phyloP scores from a whole-genome alignment of 345 rosid species.

The Populus alba region DNA sequence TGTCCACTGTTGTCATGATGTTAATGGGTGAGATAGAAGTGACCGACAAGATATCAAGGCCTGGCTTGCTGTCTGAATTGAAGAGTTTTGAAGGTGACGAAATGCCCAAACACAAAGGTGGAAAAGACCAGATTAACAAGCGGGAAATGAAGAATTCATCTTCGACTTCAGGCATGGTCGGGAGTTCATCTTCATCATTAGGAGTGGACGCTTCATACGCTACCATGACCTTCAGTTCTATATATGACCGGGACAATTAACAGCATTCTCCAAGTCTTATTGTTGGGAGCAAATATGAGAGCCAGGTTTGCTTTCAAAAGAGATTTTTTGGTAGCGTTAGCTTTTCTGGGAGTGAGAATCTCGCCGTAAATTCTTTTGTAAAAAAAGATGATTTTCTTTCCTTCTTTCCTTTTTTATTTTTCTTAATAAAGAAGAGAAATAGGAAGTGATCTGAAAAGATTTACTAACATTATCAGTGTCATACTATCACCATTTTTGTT shows the following conservation, averaged over 20 bases:
- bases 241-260: slow-evolving; percentile 43
- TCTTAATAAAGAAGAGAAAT: too few relatives aligned
- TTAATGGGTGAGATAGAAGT: slow-evolving; percentile 42
- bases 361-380: background rate
- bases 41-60: slow-evolving; percentile 36
- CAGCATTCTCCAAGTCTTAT: background rate
- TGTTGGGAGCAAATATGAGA: background rate
- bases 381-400: too few relatives aligned
- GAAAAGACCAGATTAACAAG: slow-evolving; percentile 15
- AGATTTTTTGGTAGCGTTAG: background rate
- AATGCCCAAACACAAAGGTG: background rate
- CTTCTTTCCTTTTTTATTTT: too few relatives aligned
- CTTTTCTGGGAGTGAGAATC: background rate
- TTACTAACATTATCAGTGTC: too few relatives aligned
- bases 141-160: slow-evolving; percentile 4
- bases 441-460: too few relatives aligned
- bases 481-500: too few relatives aligned
- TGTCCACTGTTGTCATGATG: slow-evolving; percentile 50
- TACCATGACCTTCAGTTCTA: slow-evolving; percentile 64
- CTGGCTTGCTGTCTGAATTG: slow-evolving; percentile 48
- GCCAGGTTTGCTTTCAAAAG: background rate
- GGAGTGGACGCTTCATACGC: slow-evolving; percentile 39
- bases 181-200: slow-evolving; percentile 30
- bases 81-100: slow-evolving; percentile 17
- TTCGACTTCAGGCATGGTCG: slow-evolving; percentile 15